A percentile compares a stretch with the other conserved stretches of the same genome.
Evolutionary conservation across 2,329 filamentous ascomycete genomes (phyloP).

Genomic region (Penicillium psychrosexuale): DNA sequence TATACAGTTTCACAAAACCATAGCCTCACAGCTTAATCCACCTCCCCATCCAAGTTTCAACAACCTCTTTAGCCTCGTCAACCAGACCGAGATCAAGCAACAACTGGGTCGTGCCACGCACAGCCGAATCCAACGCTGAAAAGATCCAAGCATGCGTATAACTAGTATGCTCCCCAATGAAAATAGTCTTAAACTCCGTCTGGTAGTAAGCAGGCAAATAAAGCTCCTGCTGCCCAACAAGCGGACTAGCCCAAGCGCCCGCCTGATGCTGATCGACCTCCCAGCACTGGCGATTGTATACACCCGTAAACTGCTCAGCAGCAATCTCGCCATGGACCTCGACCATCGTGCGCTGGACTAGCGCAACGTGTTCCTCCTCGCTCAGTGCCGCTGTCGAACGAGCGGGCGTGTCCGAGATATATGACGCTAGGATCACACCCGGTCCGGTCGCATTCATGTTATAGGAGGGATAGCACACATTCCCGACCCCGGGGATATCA

Average conservation of each 20-base stretch:
- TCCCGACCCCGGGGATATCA: constrained; percentile 31
- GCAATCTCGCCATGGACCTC: constrained; percentile 64
- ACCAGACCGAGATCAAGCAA: constrained; percentile 62
- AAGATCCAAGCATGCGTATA: constrained; percentile 61
- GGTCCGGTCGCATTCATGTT: constrained; percentile 37
- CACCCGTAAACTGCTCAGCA: constrained; percentile 61
- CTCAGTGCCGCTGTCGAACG: constrained; percentile 25
- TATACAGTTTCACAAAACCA: neutral
- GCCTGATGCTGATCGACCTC: constrained; percentile 58
- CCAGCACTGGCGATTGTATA: constrained; percentile 66
- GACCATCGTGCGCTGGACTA: constrained; percentile 63
- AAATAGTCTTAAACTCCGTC: constrained; percentile 67
- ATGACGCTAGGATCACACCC: constrained; percentile 46
- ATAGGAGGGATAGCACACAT: constrained; percentile 38
- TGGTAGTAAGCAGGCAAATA: constrained; percentile 71
- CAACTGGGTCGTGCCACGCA: constrained; percentile 63
- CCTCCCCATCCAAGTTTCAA: constrained; percentile 65
- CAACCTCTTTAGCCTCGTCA: constrained; percentile 65
- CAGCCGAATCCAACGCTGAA: constrained; percentile 64
- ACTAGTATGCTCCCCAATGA: constrained; percentile 66
- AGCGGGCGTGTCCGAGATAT: constrained; percentile 28
- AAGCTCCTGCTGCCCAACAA: constrained; percentile 63
- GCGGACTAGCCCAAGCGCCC: constrained; percentile 61
- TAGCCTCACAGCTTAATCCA: constrained; percentile 51
- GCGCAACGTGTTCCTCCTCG: constrained; percentile 53